Base-by-base conservation (phyloP, 2,329 filamentous ascomycete genomes). In the Diaporthe nobilis region DNA sequence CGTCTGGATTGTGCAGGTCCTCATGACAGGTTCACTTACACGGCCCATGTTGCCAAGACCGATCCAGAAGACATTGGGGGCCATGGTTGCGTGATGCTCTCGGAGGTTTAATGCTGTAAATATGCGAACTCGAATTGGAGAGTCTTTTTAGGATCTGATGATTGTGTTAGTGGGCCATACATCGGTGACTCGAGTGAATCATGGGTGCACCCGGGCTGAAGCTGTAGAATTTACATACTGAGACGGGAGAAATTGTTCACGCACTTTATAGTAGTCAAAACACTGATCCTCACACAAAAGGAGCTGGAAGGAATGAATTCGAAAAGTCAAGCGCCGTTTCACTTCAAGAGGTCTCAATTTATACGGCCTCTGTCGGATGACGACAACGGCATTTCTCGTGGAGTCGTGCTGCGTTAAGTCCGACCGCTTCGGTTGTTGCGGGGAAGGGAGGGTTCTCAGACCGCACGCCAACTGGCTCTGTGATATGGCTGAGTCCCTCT, bases 21-120 rank as follows among this genome's bases (percentile, higher is more conserved):
- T 1, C 5, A 31, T 3, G n/a, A 28, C 15, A 55, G 22, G 4
- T 47, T 34, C 12, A 85, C 90, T 86, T 86, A 94, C 94, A 81
- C 92, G 90, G 79, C 94, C 95, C 92, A 98, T 98, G 83, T 97
- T 97, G 71, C 95, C 95, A 70, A 98, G 89, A 75, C 95, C 95
- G 73, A 97, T 91, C 91, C 92, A 97, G 80, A 95, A 88, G 71
- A 97, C 81, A 84, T 90, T 91, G 75, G 88, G 87, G 58, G 89
- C 85, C 90, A 92, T 91, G 9, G 8, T 77, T 83, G 77, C 37
- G 37, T n/a, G 10, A 22, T 73, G 12, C 20, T 61, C 25, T 65
- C 7, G 34, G 55, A 37, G 8, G 3, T 13, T 42, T 31, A 47
- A 22, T 55, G n/a, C 44, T 10, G 31, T 55, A 31, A 39, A 8